A percentile compares a stretch with the other conserved stretches of the same genome.
These are phyloP conservation scores for Euphorbia lathyris DNA, from an alignment of 345 rosid genomes.

Conservation along the genomic window DNA sequence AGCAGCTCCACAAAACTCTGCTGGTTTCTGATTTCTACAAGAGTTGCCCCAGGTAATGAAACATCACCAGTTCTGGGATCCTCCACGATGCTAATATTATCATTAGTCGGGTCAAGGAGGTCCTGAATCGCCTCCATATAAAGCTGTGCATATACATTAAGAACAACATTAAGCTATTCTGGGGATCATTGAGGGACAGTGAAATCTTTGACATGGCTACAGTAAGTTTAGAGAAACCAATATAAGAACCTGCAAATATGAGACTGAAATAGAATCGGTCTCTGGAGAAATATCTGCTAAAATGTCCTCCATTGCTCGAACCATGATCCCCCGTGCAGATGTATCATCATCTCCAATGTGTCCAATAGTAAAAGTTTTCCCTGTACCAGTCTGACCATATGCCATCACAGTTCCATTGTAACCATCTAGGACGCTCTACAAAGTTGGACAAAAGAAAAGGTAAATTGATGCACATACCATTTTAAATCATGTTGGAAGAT, in stretches of 20 bases:
- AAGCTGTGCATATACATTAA: constrained; percentile 20
- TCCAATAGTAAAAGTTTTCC: constrained; percentile 36
- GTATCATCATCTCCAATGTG: constrained; percentile 31
- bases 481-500: neutral
- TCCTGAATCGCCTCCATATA: constrained; percentile 36
- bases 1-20: constrained; percentile 30
- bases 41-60: constrained; percentile 34
- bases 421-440: constrained; percentile 31
- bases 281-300: constrained; percentile 24
- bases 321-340: constrained; percentile 36
- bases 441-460: neutral
- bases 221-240: neutral
- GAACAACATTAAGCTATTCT: constrained; percentile 7
- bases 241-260: constrained; percentile 30
- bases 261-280: constrained; percentile 28
- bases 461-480: neutral
- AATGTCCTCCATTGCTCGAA: constrained; percentile 40
- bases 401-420: constrained; percentile 40
- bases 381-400: constrained; percentile 37
- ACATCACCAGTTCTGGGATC: constrained; percentile 37
- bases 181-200: neutral
- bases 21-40: constrained; percentile 29
- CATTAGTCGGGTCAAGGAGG: constrained; percentile 32
- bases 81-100: constrained; percentile 32
- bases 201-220: neutral